Evolutionary conservation across 768 basidiomycete species (phyloP).

Genomic region (Pleurotus cornucopiae): DNA sequence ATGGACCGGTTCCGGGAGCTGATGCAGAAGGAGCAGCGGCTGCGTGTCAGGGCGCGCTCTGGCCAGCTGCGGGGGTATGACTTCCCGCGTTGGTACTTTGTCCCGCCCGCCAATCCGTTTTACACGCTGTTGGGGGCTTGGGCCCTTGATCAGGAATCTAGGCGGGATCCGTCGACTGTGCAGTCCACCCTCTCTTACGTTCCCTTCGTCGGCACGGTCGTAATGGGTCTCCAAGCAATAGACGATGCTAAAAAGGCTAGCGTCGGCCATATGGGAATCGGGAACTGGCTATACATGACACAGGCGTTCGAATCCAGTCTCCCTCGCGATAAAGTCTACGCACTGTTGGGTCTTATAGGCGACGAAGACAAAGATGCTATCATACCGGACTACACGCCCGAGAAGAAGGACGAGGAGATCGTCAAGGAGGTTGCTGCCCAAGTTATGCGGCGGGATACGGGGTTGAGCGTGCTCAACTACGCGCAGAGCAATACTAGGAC

Average conservation of each 20-base stretch:
- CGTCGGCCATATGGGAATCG: not conserved
- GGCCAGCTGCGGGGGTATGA: not conserved
- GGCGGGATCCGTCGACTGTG: not conserved
- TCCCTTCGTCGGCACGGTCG: not conserved
- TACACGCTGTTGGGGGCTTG: not conserved
- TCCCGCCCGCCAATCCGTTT: constrained; percentile 1
- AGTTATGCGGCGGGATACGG: not conserved
- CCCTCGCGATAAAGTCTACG: not conserved
- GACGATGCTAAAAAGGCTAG: not conserved
- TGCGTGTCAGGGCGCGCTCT: not conserved
- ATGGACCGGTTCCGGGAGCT: not conserved
- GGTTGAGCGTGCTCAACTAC: not conserved
- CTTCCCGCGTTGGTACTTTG: not conserved
- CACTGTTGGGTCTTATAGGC: not conserved
- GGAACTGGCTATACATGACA: not conserved
- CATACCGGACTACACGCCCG: not conserved
- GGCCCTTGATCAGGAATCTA: not conserved
- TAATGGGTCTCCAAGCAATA: not conserved
- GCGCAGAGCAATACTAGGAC: not conserved
- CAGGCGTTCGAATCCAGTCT: not conserved
- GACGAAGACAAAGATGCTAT: not conserved
- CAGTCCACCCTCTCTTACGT: not conserved
- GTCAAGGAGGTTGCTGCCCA: not conserved
- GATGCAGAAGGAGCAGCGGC: not conserved
- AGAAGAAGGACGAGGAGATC: not conserved